Percentiles rank a stretch among this genome's conserved stretches.
phyloP scores from a whole-genome alignment of 2,329 filamentous ascomycete genomes.

The Pleoardoris graminearum region DNA sequence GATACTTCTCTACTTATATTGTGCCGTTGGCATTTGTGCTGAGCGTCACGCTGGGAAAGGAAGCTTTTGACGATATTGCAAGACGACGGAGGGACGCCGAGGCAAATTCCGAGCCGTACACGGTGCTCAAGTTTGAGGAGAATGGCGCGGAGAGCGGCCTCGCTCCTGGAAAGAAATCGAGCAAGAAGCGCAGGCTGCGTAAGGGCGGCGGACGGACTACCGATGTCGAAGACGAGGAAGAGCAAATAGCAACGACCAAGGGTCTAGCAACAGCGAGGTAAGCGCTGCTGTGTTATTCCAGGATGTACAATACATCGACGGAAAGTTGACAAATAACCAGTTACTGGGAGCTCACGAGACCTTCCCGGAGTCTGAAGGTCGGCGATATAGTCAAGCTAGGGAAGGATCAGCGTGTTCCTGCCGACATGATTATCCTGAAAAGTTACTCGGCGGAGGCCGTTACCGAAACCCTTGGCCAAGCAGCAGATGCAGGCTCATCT shows the following conservation, averaged over 20 bases:
- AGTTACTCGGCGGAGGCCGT: constrained; percentile 59
- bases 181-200: constrained; percentile 36
- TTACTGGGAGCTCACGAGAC: constrained; percentile 72
- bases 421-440: constrained; percentile 91
- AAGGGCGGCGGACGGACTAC: constrained; percentile 55
- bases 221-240: constrained; percentile 72
- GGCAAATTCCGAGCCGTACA: constrained; percentile 90
- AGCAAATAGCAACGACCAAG: constrained; percentile 47
- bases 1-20: constrained; percentile 92
- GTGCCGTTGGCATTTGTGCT: constrained; percentile 91
- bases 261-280: constrained; percentile 46
- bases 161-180: constrained; percentile 34
- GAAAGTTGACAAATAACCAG: constrained; percentile 20
- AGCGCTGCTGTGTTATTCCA: neutral
- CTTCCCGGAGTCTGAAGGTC: constrained; percentile 86
- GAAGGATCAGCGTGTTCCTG: constrained; percentile 91
- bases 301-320: neutral
- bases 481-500: constrained; percentile 44
- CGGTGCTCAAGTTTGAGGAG: constrained; percentile 72
- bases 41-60: constrained; percentile 89
- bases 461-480: neutral
- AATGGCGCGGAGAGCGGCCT: constrained; percentile 46
- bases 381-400: constrained; percentile 92
- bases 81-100: constrained; percentile 85
- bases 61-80: constrained; percentile 91